Base-by-base conservation (phyloP, 2,329 filamentous ascomycete species). In the Escovopsis sp. region DNA sequence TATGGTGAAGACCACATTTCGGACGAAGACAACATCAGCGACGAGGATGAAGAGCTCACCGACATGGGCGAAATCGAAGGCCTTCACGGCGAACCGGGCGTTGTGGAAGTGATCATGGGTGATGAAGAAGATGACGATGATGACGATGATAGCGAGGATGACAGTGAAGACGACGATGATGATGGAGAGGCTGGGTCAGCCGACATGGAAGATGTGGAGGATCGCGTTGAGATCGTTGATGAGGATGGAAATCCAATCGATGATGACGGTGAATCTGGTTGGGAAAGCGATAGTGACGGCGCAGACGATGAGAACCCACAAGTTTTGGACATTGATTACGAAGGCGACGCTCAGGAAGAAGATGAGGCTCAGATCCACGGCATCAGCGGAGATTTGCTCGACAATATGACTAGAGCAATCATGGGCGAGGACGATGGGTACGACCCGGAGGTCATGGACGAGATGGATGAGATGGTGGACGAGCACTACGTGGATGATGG, bases 51-150 rank as follows among this genome's bases (percentile, higher is more conserved):
- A 44, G 84, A 84, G 26, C 72, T 87, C 41, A 80, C 79, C 47
- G 84, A 80, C 34, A 88, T 93, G 71, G 89, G 87, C 6, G 79
- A 85, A 33, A 84, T 95, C 41, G 88, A 94, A 65, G 83, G 76
- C 40, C 66, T 80, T 18, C 69, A 75, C 43, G 76, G 75, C 33
- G 74, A 80, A 38, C 70, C 75, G 38, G 72, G 68, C 23, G 68
- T 80, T 42, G 73, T 82, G 45, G 77, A 82, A 62, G 76, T 96
- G 51, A 85, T 94, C 47, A 84, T 95, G 68, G 82, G 84, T 41
- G 76, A 73, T 39, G 70, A 73, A 32, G 73, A 77, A 4, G 73
- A 77, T 3, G 73, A 76, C n/a, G 79, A 80, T 7, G 72, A 75
- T 3, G 73, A 77, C 33, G 79, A 79, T 41, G 78, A 73, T 19